Base-by-base conservation (phyloP, 148 eudicot species). In the Chenopodium berlandieri region DNA sequence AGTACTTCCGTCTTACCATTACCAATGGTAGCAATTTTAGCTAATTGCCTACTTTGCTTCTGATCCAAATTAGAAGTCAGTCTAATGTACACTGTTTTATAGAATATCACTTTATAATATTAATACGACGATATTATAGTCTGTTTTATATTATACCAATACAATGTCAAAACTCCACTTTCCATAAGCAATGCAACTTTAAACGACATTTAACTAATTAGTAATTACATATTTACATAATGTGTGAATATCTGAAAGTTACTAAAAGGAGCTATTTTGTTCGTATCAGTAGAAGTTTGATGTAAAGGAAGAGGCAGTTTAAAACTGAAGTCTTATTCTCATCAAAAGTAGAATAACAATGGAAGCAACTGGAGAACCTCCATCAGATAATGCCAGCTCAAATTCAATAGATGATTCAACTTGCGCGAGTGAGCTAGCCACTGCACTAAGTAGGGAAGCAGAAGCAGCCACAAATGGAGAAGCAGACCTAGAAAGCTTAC, bases 401-500 rank as follows among this genome's bases (percentile, higher is more conserved):
- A 74, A 74, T 74, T n/a, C 22, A 25, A 25, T 50, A 52, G 60
- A 52, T 32, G 77, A 74, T 62, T 74, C 77, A 74, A 12, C 60
- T 25, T 31, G 40, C 63, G 14, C 10, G 56, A 52, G 56, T 52
- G 77, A 74, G 56, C 19, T 2, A 73, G 58, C 56, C 8, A 56
- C 25, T 23, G 68, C 85, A 70, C 34, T 64, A 56, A 63, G 74
- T 71, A 76, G 70, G 84, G 89, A 86, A 79, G 77, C 75, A 77
- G 88, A 78, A 25, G 54, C 44, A 12, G 65, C 34, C 32, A 85
- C 66, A 19, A 82, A 84, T 52, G 85, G 86, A 23, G 90, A 83
- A 22, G 4, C 48, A 31, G 94, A 93, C 81, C 86, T 88, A 37
- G 91, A 89, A 70, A 86, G 75, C 88, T 63, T 93, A 16, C 79